Base-by-base conservation (phyloP, 225 moss, liverwort and hornwort genomes). In the Pseudisothecium myosuroides region DNA sequence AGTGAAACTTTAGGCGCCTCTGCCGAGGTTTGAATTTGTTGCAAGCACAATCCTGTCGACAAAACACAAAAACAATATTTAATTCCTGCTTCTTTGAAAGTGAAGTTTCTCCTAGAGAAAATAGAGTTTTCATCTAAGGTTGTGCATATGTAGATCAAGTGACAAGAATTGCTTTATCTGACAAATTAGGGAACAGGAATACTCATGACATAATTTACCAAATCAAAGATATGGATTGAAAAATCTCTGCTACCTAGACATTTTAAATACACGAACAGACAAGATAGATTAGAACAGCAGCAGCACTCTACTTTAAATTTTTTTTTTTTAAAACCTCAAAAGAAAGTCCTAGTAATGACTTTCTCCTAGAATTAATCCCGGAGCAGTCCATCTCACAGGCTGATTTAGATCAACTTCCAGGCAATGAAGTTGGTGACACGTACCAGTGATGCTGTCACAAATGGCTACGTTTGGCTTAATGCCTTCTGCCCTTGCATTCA, bases 361-460 rank as follows among this genome's bases (percentile, higher is more conserved):
- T 81, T 72, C 80, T 84, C 68, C 72, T 73, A 49, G n/a, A 74
- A 45, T 26, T 19, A 60, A 74, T 58, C 41, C 66, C 24, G 7
- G 20, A 72, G 17, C 28, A 82, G n/a, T 61, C 63, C 76, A 65
- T 72, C 63, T 86, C 71, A 49, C 24, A 41, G 62, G 29, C 31
- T 67, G 39, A 73, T 41, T 59, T 68, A 36, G 49, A 89, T 80
- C 26, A 34, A 62, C 49, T 52, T 86, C 19, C 36, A 83, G 11
- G 50, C 24, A 50, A 82, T n/a, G 85, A 83, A 47, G 73, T n/a
- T 72, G 50, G 59, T 45, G 85, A 43, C 62, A 90, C 89, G 39
- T 49, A 99, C 98, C 97, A 79, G 91, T 94, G 59, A 99, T 93
- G 89, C 97, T 95, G 89, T 96, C 96, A 90, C 98, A 96, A 89